phyloP scores from a whole-genome alignment of 2,329 filamentous ascomycete genomes.

The Madurella mycetomatis region DNA sequence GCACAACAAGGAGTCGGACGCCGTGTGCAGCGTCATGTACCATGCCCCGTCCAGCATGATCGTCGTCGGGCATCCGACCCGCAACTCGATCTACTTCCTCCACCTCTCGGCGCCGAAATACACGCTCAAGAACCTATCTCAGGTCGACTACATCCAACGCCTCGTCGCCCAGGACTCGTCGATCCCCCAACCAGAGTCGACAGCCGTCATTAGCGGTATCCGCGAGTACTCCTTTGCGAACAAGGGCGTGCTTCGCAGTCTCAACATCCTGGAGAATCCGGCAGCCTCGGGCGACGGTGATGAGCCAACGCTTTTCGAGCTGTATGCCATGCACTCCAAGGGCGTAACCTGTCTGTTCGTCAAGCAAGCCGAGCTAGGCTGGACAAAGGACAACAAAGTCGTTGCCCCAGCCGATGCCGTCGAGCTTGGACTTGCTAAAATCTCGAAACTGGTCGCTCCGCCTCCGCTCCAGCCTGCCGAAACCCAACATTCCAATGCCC shows the following conservation, averaged over 20 bases:
- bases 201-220: conserved; percentile 94
- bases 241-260: conserved; percentile 79
- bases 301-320: conserved; percentile 78
- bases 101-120: conserved; percentile 94
- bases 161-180: conserved; percentile 67
- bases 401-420: conserved; percentile 73
- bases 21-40: conserved; percentile 96
- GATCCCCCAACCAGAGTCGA: conserved; percentile 83
- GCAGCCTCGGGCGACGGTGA: conserved; percentile 59
- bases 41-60: conserved; percentile 91
- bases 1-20: conserved; percentile 91
- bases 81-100: conserved; percentile 96
- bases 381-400: conserved; percentile 86
- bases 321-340: conserved; percentile 96
- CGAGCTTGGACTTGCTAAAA: conserved; percentile 66
- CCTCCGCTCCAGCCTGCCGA: conserved; percentile 44
- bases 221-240: conserved; percentile 89
- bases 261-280: conserved; percentile 78
- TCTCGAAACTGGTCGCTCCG: conserved; percentile 61
- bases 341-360: conserved; percentile 88
- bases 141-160: conserved; percentile 81
- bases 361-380: conserved; percentile 85
- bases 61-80: conserved; percentile 88
- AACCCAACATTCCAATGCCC: conserved; percentile 37
- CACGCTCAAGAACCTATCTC: conserved; percentile 73